Conservation (phyloP, 768 basidiomycete genomes). For the Suillus discolor region DNA sequence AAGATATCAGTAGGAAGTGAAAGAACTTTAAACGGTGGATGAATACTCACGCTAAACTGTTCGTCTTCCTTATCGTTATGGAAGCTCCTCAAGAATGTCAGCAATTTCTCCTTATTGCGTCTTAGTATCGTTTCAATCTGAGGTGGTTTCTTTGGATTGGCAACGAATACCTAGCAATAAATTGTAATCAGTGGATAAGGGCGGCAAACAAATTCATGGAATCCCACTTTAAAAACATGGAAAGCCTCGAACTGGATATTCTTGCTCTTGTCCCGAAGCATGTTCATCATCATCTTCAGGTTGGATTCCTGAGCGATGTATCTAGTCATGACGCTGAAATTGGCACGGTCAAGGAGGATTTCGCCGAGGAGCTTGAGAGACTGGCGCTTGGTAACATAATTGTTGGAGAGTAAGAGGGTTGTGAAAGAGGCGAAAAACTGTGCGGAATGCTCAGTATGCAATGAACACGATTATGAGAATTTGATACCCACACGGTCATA, state of each 20-base stretch:
- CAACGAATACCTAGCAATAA: slow-evolving; percentile 82
- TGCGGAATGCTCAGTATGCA: not conserved
- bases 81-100: slow-evolving; percentile 88
- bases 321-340: slow-evolving; percentile 97
- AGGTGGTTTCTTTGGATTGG: slow-evolving; percentile 98
- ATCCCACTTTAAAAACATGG: slow-evolving; percentile 97
- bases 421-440: slow-evolving; percentile 98
- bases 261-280: slow-evolving; percentile 96
- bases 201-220: not conserved
- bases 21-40: not conserved
- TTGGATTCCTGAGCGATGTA: slow-evolving; percentile 96
- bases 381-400: slow-evolving; percentile 99
- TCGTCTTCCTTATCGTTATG: slow-evolving; percentile 99
- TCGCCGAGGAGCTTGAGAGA: slow-evolving; percentile 97
- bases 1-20: slow-evolving; percentile 5
- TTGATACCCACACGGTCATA: slow-evolving; percentile 78
- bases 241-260: slow-evolving; percentile 99
- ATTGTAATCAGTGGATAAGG: slow-evolving; percentile 1
- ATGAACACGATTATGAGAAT: not conserved
- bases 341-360: slow-evolving; percentile 95
- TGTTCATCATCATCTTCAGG: slow-evolving; percentile 99
- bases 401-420: slow-evolving; percentile 86
- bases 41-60: slow-evolving; percentile 76
- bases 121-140: slow-evolving; percentile 90
- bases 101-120: slow-evolving; percentile 92